Evolutionary conservation across 345 rosid species (phyloP).

Genomic region (Syzygium grande): DNA sequence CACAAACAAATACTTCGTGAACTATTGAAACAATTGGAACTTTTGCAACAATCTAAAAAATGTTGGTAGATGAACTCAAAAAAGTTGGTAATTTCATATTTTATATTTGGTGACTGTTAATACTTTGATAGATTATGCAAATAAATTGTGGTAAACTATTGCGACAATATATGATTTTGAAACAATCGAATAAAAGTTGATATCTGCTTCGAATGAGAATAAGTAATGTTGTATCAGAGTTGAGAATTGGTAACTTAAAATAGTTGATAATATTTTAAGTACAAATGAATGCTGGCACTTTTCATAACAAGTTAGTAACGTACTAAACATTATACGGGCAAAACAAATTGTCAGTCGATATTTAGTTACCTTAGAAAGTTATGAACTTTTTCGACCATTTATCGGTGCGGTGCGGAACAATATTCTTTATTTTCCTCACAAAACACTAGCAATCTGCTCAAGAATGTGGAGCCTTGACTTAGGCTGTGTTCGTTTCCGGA

Average conservation of each 20-base stretch:
- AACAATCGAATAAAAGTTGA: neutral
- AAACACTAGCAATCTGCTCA: neutral
- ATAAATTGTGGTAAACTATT: neutral
- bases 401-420: neutral
- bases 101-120: neutral
- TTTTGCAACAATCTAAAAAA: neutral
- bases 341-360: no score
- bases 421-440: neutral
- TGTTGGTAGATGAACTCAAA: neutral
- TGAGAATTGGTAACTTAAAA: no score
- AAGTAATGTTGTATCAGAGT: accelerated
- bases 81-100: neutral
- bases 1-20: neutral
- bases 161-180: neutral
- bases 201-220: no score
- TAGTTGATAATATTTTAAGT: no score
- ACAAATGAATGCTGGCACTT: no score
- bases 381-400: neutral
- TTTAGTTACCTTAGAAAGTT: neutral
- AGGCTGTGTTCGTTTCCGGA: no score
- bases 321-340: neutral
- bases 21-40: neutral
- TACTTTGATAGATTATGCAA: no score
- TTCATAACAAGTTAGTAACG: no score
- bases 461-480: neutral